Evolutionary conservation across 169 alveolate species (phyloP).

Genomic region (Eimeria praecox): DNA sequence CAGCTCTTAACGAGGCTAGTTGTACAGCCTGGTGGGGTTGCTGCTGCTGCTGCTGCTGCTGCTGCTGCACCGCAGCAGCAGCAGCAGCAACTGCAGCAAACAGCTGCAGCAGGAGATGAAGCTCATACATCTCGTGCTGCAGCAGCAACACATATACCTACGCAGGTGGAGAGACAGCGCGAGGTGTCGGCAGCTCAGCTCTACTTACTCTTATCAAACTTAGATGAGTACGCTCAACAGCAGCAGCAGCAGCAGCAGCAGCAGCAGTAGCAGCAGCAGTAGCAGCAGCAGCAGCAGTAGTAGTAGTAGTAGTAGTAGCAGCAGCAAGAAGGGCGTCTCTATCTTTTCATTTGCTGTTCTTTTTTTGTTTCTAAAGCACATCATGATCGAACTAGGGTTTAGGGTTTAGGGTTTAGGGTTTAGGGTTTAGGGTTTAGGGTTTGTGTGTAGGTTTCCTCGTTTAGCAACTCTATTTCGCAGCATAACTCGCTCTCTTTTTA

Average conservation of each 20-base stretch:
- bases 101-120: not conserved
- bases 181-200: slow-evolving; percentile 84
- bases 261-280: not conserved
- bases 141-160: slow-evolving; percentile 36
- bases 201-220: slow-evolving; percentile 83
- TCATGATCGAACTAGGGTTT: not conserved
- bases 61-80: slow-evolving; percentile 20
- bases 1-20: slow-evolving; percentile 87
- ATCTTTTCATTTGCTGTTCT: not conserved
- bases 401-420: slow-evolving; percentile 47
- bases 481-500: slow-evolving; percentile 63
- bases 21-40: slow-evolving; percentile 74
- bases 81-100: slow-evolving; percentile 19
- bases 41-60: slow-evolving; percentile 73
- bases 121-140: not conserved
- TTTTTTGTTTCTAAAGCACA: not conserved
- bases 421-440: slow-evolving; percentile 43
- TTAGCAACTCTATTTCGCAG: slow-evolving; percentile 48
- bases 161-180: slow-evolving; percentile 65
- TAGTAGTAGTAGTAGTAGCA: not conserved
- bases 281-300: slow-evolving; percentile 3
- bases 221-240: slow-evolving; percentile 78
- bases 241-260: not conserved
- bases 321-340: not conserved
- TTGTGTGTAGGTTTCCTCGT: slow-evolving; percentile 18